Percentiles rank a stretch among this genome's conserved stretches.
Evolutionary conservation across 2,329 filamentous ascomycete species (phyloP).

Genomic region (Capronia epimyces): DNA sequence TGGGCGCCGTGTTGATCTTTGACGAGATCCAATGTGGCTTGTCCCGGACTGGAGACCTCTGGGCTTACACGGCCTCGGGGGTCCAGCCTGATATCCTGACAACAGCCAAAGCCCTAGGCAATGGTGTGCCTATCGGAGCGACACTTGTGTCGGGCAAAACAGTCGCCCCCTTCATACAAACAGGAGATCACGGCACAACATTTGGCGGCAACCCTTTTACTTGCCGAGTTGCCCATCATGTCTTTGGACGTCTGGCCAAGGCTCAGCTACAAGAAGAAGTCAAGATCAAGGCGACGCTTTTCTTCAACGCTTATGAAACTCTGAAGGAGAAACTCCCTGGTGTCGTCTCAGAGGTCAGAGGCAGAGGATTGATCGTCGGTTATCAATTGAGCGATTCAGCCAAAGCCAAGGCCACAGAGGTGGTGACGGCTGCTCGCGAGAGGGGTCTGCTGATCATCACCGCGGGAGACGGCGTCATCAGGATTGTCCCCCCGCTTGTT

Average conservation of each 20-base stretch:
- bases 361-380: constrained; percentile 78
- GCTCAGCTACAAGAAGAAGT: constrained; percentile 65
- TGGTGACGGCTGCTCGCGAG: constrained; percentile 82
- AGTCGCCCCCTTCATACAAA: constrained; percentile 64
- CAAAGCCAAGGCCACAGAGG: constrained; percentile 46
- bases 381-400: constrained; percentile 71
- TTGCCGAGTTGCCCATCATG: constrained; percentile 76
- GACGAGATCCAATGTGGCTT: constrained; percentile 98
- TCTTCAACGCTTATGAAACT: constrained; percentile 53
- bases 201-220: constrained; percentile 90
- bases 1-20: constrained; percentile 84
- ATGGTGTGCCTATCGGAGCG: constrained; percentile 91
- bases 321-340: constrained; percentile 60
- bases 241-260: constrained; percentile 70
- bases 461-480: constrained; percentile 82
- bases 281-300: constrained; percentile 58
- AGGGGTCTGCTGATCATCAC: constrained; percentile 85
- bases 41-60: constrained; percentile 77
- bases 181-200: constrained; percentile 86
- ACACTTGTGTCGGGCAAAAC: constrained; percentile 58
- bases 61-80: constrained; percentile 63
- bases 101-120: constrained; percentile 91
- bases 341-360: constrained; percentile 71
- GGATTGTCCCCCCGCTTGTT: constrained; percentile 82
- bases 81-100: constrained; percentile 93